Evolutionary conservation across 169 alveolate species (phyloP), one percentile per base, ranked within the genome.

Genomic region (Eimeria acervulina): DNA sequence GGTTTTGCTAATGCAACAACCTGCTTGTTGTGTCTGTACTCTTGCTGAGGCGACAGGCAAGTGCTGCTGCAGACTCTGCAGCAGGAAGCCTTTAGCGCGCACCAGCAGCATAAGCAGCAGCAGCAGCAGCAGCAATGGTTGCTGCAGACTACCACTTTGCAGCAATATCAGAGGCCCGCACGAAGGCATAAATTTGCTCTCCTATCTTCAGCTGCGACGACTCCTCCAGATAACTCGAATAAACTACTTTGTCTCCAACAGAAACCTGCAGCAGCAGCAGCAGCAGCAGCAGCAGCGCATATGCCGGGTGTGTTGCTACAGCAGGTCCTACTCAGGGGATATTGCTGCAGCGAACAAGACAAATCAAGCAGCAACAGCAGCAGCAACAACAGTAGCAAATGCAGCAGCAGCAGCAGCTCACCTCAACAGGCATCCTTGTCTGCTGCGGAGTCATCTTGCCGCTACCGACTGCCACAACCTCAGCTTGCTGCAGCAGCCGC

Each of bases 401-500:
- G 15, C 21, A 17, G 59, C 21, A 51, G 59, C 21, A 17, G 59
- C 21, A 51, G 59, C 59, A 72, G 84, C 84, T 28, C 38, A 91
- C 95, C 15, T 91, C 95, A n/a, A 72, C 40, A 10, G 95, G 90
- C 19, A 51, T 31, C 3, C 95, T 44, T 63, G 55, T 33, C 38
- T 66, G 90, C 68, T 91, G 38, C 42, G 52, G 44, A 61, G 70
- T 33, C 78, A 44, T 28, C 55, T 89, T 40, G 63, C 95, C 95
- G 17, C 63, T 76, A 17, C 95, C 95, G 38, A 55, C 90, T 51
- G 95, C 76, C 6, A 91, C 66, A n/a, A 91, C 95, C 59, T 51
- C 59, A 51, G 59, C 59, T 17, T 51, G 59, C 59, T 51, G 59
- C 59, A 51, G 7, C 59, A 1, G 59, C 59, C 59, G 59, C 59